These are phyloP conservation scores for Colletotrichum trifolii DNA, from an alignment of 2,329 filamentous ascomycete genomes.

Conservation along the genomic window DNA sequence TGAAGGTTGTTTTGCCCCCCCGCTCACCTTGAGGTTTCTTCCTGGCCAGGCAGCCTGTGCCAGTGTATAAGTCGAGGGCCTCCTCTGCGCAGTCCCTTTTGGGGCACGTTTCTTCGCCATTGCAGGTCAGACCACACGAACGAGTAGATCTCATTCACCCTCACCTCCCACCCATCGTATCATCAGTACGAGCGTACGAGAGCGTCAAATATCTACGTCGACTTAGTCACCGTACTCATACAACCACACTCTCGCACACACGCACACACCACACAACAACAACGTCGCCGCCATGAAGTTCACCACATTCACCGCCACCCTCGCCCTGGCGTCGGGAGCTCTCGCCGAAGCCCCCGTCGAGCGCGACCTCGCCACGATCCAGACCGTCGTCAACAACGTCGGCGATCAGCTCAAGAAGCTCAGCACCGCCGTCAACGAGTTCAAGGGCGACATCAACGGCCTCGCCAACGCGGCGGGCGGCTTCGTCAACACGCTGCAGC, in stretches of 20 bases:
- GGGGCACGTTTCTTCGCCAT: no score
- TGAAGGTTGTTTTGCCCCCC: slow-evolving; percentile 34
- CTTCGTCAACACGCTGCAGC: slow-evolving; percentile 37
- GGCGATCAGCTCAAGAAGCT: slow-evolving; percentile 38
- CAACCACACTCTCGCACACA: background rate
- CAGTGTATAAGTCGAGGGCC: slow-evolving; percentile 29
- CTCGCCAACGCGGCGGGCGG: slow-evolving; percentile 39
- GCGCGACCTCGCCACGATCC: slow-evolving; percentile 36
- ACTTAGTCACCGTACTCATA: background rate
- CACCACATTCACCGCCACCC: slow-evolving; percentile 34
- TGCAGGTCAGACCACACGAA: no score
- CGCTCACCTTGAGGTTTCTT: slow-evolving; percentile 1
- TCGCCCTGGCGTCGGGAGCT: slow-evolving; percentile 35
- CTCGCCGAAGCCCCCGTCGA: slow-evolving; percentile 34
- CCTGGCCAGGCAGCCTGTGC: slow-evolving; percentile 19
- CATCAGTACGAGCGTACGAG: no score
- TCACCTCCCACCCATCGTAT: no score
- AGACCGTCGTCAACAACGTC: slow-evolving; percentile 35
- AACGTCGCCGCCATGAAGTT: slow-evolving; percentile 37
- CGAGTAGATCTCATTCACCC: background rate
- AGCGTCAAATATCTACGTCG: no score
- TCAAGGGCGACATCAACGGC: slow-evolving; percentile 39
- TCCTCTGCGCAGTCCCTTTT: background rate
- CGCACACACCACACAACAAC: slow-evolving; percentile 7
- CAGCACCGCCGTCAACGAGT: slow-evolving; percentile 40